Base-by-base conservation (phyloP, 768 basidiomycete species). In the Mycena pura region DNA sequence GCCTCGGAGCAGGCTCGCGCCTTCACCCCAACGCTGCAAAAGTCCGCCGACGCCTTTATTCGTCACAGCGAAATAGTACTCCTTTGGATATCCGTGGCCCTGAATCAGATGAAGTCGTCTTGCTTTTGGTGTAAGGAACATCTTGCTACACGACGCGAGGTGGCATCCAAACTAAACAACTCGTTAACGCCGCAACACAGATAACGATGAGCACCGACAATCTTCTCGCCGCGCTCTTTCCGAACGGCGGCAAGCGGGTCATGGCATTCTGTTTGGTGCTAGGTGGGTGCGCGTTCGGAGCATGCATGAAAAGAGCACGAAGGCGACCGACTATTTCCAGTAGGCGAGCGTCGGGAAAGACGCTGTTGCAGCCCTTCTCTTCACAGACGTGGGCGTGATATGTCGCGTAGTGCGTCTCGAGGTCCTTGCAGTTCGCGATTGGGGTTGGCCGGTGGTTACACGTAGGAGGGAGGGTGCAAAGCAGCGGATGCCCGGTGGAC, bases 51-150 rank as follows among this genome's bases (percentile, higher is more conserved):
- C 86, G 21, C 95, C 95, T 71, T 92, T 94, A 75, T 95, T 95
- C 15, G 92, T 95, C 19, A 96, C 89, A 19, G 91, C 86, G 72
- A 96, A 96, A 75, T 93, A 96, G 73, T 90, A 96, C 69, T 95
- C 86, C 70, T 92, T 92, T 5, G 94, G 93, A 70, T 90, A 96
- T 49, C 82, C 85, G 68, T 96, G 95, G 14, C 80, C 85, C 67
- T 88, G 82, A 44, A 96, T 92, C 51, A 96, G 82, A 77, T 96
- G 95, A 41, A 91, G 78, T 22, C 95, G 79, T 17, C 95, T 83
- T 15, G 84, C 76, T 73, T 91, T 93, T 0, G 94, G 95, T 1
- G 85, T 88, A 8, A 76, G 69, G 72, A 95, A 96, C 11, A 80
- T 67, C 52, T 84, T 82, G 38, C 81, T 68, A 73, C 90, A 90